Evolutionary conservation across 768 basidiomycete species (phyloP), one percentile per base, ranked within the genome.

Genomic region (Inosperma sp.): DNA sequence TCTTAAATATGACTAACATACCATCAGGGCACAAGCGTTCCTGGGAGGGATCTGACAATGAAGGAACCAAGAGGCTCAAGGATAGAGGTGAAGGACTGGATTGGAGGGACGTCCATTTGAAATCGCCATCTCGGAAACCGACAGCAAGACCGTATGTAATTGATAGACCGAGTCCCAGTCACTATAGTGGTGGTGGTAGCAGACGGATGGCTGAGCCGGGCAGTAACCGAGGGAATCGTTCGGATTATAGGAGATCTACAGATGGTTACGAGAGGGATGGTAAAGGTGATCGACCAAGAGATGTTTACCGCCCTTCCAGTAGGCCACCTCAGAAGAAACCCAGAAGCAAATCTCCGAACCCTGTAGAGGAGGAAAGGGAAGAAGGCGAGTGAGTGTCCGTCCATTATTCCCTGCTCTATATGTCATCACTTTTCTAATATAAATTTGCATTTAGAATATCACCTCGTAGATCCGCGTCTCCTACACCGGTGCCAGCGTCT

Each of bases 321-420:
- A 62, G 56, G 55, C 63, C 59, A 29, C 64, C 63, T 13, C 56
- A 53, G 25, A 57, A 49, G 5, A 58, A 58, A 8, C 54, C 50
- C n/a, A 61, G 60, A 5, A 61, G 59, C 42, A 56, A 43, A 21
- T 50, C 60, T 52, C 47, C 57, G 36, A 34, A 51, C 55, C 53
- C 53, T 41, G 57, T 66, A 10, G 78, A 78, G 46, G 79, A 81
- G 10, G 88, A 90, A 57, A 85, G 69, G 65, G 88, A 93, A 72
- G 93, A 94, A 77, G 92, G 88, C 76, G 93, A 95, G 91, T 94
- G 70, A 87, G 93, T 93, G 59, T 74, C 66, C 66, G 59, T 47
- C 29, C 30, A 49, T 37, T 14, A 19, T 44, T 36, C 8, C 19
- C 40, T 45, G 55, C 45, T 49, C 34, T 14, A 40, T 16, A 50